These are phyloP conservation scores for Viola odorata DNA, from an alignment of 345 rosid species.

Conservation along the genomic window DNA sequence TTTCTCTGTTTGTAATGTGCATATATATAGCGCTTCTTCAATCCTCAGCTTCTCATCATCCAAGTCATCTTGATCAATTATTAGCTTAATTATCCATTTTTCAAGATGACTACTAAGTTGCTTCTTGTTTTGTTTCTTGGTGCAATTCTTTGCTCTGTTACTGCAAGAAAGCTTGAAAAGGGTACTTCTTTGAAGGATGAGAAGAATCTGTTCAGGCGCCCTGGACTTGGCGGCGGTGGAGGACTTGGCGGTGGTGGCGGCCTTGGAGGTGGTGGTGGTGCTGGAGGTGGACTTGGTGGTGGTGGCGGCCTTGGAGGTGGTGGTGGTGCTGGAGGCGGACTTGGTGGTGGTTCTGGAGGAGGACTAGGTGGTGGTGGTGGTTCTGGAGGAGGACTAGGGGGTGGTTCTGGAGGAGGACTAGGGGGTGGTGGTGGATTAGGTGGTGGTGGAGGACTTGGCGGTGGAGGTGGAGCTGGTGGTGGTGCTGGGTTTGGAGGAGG, in stretches of 20 bases:
- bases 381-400: constrained; percentile 8
- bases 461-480: constrained; percentile 2
- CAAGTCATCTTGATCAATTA: background rate
- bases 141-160: constrained; percentile 11
- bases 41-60: background rate
- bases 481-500: constrained; percentile 8
- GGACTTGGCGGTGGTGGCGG: constrained; percentile 14
- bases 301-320: constrained; percentile 15
- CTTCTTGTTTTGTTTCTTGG: constrained; percentile 15
- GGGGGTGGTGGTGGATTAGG: background rate
- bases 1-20: background rate
- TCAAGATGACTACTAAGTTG: constrained; percentile 18
- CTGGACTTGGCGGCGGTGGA: constrained; percentile 10
- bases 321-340: constrained; percentile 13
- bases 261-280: constrained; percentile 12
- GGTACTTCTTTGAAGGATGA: constrained; percentile 6
- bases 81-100: too few species aligned
- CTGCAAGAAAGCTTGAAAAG: constrained; percentile 8
- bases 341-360: constrained; percentile 7
- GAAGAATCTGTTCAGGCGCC: constrained; percentile 10
- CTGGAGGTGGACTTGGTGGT: constrained; percentile 7
- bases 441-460: constrained; percentile 1
- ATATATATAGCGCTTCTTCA: background rate
- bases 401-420: background rate
- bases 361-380: constrained; percentile 6